Evolutionary conservation across 768 basidiomycete genomes (phyloP), one percentile per base, ranked within the genome.

Genomic region (Agrocybe pediades): DNA sequence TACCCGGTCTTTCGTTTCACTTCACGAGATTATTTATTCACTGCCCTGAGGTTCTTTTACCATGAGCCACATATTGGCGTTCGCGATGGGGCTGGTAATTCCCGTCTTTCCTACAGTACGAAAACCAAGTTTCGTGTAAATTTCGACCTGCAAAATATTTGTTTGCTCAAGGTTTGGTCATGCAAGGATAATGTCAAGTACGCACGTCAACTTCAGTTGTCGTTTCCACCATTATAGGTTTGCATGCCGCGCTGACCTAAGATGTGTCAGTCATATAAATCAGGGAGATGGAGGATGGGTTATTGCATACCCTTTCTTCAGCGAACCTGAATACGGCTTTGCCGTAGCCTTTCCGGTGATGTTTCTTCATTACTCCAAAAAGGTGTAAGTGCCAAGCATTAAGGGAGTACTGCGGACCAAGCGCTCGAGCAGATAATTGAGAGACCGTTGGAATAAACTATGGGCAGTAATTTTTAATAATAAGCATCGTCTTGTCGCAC

Each of bases 291-390:
- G 16, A 19, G 25, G 13, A 53, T 33, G 7, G 6, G 15, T 20
- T 1, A 9, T 6, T 16, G 48, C 57, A 41, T 23, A 69, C 68
- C 61, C 57, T 53, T 7, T 61, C 55, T 46, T 70, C 68, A 9
- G 54, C 66, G 9, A 55, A 58, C 19, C 62, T 52, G 46, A 69
- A 60, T 49, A 69, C 33, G 1, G 56, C 56, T 45, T 65, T 68
- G 19, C 64, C 70, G 13, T 65, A 60, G 15, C 69, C 69, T 49
- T 68, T 68, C 3, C 67, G 59, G n/a, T 71, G 69, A 43, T 69
- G 61, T 2, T 58, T 54, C 11, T 65, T 68, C 17, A 56, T 36
- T 24, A 71, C 65, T 3, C 63, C 70, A 45, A 73, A 67, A 9
- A 68, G 48, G 9, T 65, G 65, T 13, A 71, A 56, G 44, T 66